Evolutionary conservation across 345 rosid genomes (phyloP).

Genomic region (Eucalyptus regnans): DNA sequence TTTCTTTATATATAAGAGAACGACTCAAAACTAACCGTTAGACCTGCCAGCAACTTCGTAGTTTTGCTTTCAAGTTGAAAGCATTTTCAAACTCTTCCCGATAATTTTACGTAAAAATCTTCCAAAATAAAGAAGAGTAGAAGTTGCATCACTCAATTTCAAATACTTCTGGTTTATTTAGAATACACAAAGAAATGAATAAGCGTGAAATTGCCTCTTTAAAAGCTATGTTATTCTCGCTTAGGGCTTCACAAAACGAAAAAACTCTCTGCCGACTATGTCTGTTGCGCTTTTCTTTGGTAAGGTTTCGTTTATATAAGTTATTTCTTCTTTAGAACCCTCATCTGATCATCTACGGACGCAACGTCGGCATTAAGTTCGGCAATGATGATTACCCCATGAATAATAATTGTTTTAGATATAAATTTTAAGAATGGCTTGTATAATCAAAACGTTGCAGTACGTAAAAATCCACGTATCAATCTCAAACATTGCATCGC

Average conservation of each 20-base stretch:
- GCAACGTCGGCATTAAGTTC: background rate
- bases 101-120: rapidly evolving
- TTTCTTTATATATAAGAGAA: background rate
- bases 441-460: background rate
- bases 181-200: background rate
- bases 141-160: background rate
- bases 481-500: background rate
- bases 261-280: background rate
- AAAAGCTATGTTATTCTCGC: background rate
- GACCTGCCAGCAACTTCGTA: background rate
- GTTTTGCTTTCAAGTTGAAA: background rate
- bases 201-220: background rate
- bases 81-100: background rate
- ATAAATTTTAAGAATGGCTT: background rate
- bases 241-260: background rate
- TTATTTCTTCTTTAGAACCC: background rate
- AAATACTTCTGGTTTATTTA: background rate
- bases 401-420: background rate
- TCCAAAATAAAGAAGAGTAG: background rate
- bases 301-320: background rate
- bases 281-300: background rate
- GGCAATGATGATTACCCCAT: background rate
- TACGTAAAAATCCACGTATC: background rate
- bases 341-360: background rate
- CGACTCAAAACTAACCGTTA: rapidly evolving